phyloP scores from a whole-genome alignment of 2,329 filamentous ascomycete species.

The Aureobasidium zeae region DNA sequence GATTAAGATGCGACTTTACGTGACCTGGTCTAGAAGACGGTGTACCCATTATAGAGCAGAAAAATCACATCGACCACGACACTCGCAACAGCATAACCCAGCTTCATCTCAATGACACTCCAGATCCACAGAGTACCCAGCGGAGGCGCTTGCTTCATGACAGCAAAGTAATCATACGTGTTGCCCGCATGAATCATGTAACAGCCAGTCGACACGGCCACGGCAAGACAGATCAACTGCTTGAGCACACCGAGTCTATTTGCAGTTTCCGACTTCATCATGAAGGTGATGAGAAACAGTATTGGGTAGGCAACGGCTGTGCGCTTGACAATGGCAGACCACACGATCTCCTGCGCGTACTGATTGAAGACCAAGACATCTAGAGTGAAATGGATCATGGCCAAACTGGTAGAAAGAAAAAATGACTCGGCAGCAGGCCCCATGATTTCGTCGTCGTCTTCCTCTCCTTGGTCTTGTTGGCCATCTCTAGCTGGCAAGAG shows the following conservation, averaged over 20 bases:
- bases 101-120: constrained; percentile 77
- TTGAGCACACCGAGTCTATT: constrained; percentile 36
- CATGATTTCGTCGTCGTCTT: constrained; percentile 35
- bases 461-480: constrained; percentile 22
- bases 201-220: constrained; percentile 56
- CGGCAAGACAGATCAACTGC: constrained; percentile 52
- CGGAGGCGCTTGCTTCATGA: constrained; percentile 88
- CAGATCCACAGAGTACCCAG: constrained; percentile 88
- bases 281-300: constrained; percentile 37
- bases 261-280: constrained; percentile 34
- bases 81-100: constrained; percentile 54
- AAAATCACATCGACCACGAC: constrained; percentile 43
- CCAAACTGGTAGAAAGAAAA: constrained; percentile 48
- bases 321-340: constrained; percentile 46
- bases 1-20: background rate
- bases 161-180: constrained; percentile 66
- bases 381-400: constrained; percentile 66
- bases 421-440: constrained; percentile 40
- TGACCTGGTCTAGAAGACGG: constrained; percentile 29
- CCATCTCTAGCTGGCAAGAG: constrained; percentile 18
- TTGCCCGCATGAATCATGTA: constrained; percentile 80
- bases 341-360: constrained; percentile 55
- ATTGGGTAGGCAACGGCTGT: constrained; percentile 39
- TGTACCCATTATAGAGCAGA: constrained; percentile 47
- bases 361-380: constrained; percentile 73